Conservation (phyloP, 2,329 filamentous ascomycete species). For the Colletotrichum theobromicola region DNA sequence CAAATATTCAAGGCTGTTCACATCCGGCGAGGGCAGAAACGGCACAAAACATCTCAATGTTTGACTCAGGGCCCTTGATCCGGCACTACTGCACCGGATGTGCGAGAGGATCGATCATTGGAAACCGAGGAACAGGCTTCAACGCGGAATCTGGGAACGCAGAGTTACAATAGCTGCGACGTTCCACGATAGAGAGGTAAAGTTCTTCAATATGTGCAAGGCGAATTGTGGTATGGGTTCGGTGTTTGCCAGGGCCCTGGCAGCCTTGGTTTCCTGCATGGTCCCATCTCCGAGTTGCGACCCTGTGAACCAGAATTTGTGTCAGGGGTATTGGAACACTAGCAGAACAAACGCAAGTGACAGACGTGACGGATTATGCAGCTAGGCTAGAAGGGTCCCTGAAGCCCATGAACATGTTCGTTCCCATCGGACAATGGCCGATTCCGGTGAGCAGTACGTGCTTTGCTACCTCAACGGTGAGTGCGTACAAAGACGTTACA, state of each 20-base stretch:
- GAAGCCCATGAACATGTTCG: background rate
- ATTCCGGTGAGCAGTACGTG: background rate
- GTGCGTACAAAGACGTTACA: background rate
- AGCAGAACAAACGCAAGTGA: background rate
- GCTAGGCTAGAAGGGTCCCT: background rate
- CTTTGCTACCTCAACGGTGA: background rate
- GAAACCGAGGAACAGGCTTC: background rate
- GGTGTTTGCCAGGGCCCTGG: background rate
- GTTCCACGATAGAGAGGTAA: background rate
- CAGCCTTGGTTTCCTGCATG: background rate
- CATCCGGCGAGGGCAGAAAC: background rate
- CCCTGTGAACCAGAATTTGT: background rate
- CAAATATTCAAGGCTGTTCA: background rate
- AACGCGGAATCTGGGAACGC: background rate
- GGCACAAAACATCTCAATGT: background rate
- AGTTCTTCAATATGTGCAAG: background rate
- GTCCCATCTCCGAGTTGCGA: slow-evolving; percentile 2
- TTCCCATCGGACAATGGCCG: background rate
- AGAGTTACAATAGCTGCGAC: background rate
- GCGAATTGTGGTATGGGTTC: background rate
- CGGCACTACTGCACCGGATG: background rate
- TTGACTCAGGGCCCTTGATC: background rate
- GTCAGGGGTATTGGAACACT: background rate
- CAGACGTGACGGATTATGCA: background rate
- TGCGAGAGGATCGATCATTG: background rate